Evolutionary conservation across 805 yeast genomes (phyloP).

Genomic region (Kluyveromyces starmeri): DNA sequence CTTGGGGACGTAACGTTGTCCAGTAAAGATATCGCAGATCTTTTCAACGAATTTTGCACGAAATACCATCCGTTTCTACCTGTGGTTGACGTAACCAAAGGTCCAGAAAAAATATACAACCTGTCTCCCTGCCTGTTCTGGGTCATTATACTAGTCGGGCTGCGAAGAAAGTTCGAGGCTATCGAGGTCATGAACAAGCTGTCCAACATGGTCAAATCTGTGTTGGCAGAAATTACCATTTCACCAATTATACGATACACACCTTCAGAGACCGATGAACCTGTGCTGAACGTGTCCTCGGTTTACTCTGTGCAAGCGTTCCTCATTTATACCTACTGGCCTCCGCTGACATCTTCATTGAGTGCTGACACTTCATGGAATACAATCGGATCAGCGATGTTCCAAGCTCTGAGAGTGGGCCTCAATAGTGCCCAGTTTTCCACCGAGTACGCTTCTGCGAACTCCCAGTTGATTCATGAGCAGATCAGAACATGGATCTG

Average conservation of each 20-base stretch:
- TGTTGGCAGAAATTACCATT: slow-evolving; percentile 79
- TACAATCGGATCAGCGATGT: slow-evolving; percentile 85
- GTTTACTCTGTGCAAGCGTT: slow-evolving; percentile 94
- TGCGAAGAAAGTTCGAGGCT: slow-evolving; percentile 46
- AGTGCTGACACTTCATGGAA: slow-evolving; percentile 96
- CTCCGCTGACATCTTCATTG: slow-evolving; percentile 86
- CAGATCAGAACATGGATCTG: slow-evolving; percentile 89
- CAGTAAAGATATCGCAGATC: slow-evolving; percentile 48
- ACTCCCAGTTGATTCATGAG: slow-evolving; percentile 47
- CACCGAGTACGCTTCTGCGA: slow-evolving; percentile 42
- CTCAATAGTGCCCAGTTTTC: slow-evolving; percentile 70
- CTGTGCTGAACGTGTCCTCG: slow-evolving; percentile 77
- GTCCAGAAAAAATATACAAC: slow-evolving; percentile 72
- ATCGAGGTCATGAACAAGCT: slow-evolving; percentile 46
- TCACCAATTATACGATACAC: slow-evolving; percentile 81
- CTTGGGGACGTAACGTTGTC: slow-evolving; percentile 60
- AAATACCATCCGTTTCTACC: slow-evolving; percentile 82
- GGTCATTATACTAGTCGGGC: slow-evolving; percentile 82
- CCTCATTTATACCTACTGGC: slow-evolving; percentile 85
- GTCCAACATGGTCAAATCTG: slow-evolving; percentile 62
- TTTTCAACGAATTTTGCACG: slow-evolving; percentile 63
- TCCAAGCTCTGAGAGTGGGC: slow-evolving; percentile 89
- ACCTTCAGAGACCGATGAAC: slow-evolving; percentile 72
- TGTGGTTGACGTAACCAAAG: slow-evolving; percentile 70
- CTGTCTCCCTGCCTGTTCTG: slow-evolving; percentile 87